A percentile compares a stretch with the other conserved stretches of the same genome.
Conservation (phyloP, 306 rosid genomes). For the Glycine soja region DNA sequence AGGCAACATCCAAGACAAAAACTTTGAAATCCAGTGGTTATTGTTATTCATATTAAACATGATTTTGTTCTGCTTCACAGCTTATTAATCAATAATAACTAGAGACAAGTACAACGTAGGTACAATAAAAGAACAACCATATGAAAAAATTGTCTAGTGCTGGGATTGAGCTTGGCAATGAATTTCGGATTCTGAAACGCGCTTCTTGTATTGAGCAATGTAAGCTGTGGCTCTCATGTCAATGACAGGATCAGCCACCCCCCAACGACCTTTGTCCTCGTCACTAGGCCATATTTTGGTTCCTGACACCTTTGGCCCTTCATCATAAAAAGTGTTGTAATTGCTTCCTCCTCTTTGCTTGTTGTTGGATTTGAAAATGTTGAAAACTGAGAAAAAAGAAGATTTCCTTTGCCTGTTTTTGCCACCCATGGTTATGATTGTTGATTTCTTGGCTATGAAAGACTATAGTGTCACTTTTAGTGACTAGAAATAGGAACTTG, state of each 20-base stretch:
- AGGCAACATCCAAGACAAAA: background rate
- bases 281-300: slow-evolving; percentile 83
- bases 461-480: background rate
- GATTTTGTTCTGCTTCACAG: slow-evolving; percentile 30
- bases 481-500: slow-evolving; percentile 24
- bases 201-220: slow-evolving; percentile 61
- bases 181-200: slow-evolving; percentile 61
- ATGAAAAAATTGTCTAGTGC: slow-evolving; percentile 10
- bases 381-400: slow-evolving; percentile 65
- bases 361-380: slow-evolving; percentile 60
- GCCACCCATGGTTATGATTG: slow-evolving; percentile 56
- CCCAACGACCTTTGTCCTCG: slow-evolving; percentile 65
- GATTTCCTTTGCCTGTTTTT: slow-evolving; percentile 68
- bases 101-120: slow-evolving; percentile 11
- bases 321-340: slow-evolving; percentile 48
- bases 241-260: slow-evolving; percentile 80
- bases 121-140: slow-evolving; percentile 6
- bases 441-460: background rate
- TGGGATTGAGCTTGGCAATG: slow-evolving; percentile 53
- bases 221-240: slow-evolving; percentile 69
- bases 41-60: slow-evolving; percentile 10
- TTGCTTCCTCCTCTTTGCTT: slow-evolving; percentile 43
- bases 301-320: slow-evolving; percentile 42
- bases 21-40: background rate
- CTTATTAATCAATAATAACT: slow-evolving; percentile 37